Evolutionary conservation across 306 rosid species (phyloP).

Genomic region (Lathyrus tuberosus): DNA sequence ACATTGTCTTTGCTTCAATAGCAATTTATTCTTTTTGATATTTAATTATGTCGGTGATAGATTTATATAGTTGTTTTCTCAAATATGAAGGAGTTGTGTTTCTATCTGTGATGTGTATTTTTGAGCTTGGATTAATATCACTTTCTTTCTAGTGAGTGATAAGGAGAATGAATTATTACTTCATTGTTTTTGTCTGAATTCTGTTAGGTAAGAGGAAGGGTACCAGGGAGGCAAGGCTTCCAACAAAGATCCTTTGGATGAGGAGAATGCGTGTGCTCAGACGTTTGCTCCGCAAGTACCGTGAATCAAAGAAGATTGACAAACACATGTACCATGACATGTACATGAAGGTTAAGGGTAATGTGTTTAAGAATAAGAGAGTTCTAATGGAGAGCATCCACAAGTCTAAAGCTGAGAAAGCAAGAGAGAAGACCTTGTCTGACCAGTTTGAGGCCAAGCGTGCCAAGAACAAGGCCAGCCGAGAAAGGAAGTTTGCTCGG

Average conservation of each 20-base stretch:
- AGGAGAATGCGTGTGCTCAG: conserved; percentile 97
- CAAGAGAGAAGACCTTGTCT: conserved; percentile 89
- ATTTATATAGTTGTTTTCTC: not conserved
- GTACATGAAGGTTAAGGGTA: conserved; percentile 99
- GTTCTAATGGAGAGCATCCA: conserved; percentile 97
- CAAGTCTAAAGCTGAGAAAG: conserved; percentile 97
- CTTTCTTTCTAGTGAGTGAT: not conserved
- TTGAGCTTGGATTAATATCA: too few species aligned
- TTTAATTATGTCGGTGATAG: not conserved
- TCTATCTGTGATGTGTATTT: not conserved
- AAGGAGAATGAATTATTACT: not conserved
- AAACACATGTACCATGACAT: conserved; percentile 98
- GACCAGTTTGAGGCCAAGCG: conserved; percentile 96
- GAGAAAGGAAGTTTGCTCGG: conserved; percentile 82
- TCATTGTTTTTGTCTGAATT: not conserved
- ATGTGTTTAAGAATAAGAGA: conserved; percentile 93
- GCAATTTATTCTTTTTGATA: not conserved
- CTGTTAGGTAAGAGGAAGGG: conserved; percentile 87
- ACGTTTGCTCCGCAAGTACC: conserved; percentile 91
- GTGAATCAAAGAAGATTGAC: conserved; percentile 90
- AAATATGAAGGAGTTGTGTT: not conserved
- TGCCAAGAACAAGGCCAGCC: conserved; percentile 96
- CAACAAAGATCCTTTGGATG: conserved; percentile 96
- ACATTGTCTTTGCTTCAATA: not conserved
- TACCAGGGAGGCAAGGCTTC: conserved; percentile 97